phyloP scores from a whole-genome alignment of 2,329 filamentous ascomycete genomes.

The Neurospora sp. region DNA sequence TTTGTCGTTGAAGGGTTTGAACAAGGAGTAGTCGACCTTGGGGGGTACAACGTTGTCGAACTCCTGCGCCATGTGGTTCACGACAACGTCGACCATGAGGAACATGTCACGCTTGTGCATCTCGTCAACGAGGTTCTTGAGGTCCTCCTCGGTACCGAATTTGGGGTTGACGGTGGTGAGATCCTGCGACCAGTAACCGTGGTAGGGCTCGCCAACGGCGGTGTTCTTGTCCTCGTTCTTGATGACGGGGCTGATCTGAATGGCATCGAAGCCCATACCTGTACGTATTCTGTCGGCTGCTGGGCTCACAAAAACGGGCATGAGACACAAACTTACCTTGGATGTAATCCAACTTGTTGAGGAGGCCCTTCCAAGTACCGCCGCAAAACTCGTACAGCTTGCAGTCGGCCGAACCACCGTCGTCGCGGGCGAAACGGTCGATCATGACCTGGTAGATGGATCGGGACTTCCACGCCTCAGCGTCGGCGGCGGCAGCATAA shows the following conservation, averaged over 20 bases:
- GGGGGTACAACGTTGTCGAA: constrained; percentile 26
- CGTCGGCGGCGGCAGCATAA: constrained; percentile 34
- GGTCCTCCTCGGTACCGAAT: constrained; percentile 49
- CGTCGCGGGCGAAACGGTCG: constrained; percentile 41
- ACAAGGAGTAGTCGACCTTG: constrained; percentile 32
- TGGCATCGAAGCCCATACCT: constrained; percentile 46
- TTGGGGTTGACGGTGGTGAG: constrained; percentile 44
- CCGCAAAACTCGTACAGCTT: constrained; percentile 45
- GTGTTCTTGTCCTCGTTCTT: constrained; percentile 26
- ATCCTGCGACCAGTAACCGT: constrained; percentile 45
- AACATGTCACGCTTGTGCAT: constrained; percentile 25
- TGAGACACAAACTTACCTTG: constrained; percentile 25
- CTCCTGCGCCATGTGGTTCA: constrained; percentile 44
- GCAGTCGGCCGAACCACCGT: constrained; percentile 31
- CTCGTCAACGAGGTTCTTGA: constrained; percentile 42
- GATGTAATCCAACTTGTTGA: constrained; percentile 52
- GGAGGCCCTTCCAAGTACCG: constrained; percentile 49
- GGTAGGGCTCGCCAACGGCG: constrained; percentile 29
- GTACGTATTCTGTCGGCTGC: background rate
- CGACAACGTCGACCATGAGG: constrained; percentile 39
- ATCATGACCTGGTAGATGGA: constrained; percentile 51
- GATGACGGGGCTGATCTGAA: constrained; percentile 50
- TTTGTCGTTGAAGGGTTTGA: constrained; percentile 36
- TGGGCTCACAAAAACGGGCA: no score
- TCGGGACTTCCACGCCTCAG: constrained; percentile 36